Conservation (phyloP, 257 asterid genomes). For the Agastache rugosa region DNA sequence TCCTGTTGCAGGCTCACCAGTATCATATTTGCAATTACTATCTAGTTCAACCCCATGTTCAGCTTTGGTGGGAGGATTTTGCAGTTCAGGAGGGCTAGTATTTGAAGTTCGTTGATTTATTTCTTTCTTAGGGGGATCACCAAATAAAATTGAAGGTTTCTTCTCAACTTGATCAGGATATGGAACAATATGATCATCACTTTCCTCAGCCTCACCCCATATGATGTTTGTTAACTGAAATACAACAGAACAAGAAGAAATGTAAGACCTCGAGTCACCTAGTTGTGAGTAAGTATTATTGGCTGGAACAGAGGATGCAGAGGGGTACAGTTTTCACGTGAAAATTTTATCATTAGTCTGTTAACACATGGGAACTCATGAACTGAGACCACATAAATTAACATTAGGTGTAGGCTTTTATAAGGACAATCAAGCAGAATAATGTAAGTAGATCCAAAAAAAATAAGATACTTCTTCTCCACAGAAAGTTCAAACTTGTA, state of each 20-base stretch:
- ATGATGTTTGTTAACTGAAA: constrained; percentile 77
- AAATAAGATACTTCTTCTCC: constrained; percentile 15
- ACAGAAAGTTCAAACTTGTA: constrained; percentile 14
- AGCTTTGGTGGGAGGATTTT: constrained; percentile 46
- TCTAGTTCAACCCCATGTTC: constrained; percentile 46
- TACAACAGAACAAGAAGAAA: constrained; percentile 28
- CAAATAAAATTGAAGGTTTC: constrained; percentile 48
- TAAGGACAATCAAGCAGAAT: neutral
- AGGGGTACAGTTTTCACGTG: neutral
- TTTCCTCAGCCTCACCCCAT: constrained; percentile 80
- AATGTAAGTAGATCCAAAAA: constrained; percentile 15
- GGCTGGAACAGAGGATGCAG: constrained; percentile 24
- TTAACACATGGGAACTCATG: constrained; percentile 5
- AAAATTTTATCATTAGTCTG: neutral
- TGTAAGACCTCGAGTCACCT: constrained; percentile 30
- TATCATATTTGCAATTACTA: constrained; percentile 48
- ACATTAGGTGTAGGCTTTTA: neutral
- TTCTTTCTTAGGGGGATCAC: constrained; percentile 59
- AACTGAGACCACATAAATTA: constrained; percentile 26
- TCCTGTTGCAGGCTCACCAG: constrained; percentile 42
- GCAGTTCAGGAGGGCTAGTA: constrained; percentile 49
- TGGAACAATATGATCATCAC: constrained; percentile 89
- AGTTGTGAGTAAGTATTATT: constrained; percentile 18
- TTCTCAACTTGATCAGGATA: constrained; percentile 63
- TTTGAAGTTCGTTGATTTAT: constrained; percentile 45